Evolutionary conservation across 2,329 filamentous ascomycete species (phyloP), one percentile per base, ranked within the genome.

Genomic region (Colletotrichum sp.): DNA sequence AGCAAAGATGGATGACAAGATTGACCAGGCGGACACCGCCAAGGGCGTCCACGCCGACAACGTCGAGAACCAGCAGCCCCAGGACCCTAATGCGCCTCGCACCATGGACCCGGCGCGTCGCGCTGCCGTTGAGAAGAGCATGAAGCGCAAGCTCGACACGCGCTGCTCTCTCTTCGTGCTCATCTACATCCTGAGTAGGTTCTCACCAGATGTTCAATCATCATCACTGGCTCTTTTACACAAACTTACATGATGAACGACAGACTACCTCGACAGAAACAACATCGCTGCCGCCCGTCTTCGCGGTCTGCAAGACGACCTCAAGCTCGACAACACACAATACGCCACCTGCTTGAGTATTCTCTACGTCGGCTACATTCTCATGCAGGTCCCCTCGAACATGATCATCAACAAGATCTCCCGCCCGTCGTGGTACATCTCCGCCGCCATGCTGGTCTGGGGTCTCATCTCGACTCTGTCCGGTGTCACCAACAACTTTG

Each of bases 81-180:
- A 34, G 3, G 72, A 72, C 16, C 62, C 72, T 29, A 74, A 74
- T 43, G 72, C 62, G 9, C 72, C 68, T 13, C 68, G 68, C 18
- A 27, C 21, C 51, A 74, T 74, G 72, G 84, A 85, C 70, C 83
- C 86, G 0, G 88, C 87, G 54, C 87, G 90, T 73, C 89, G 91
- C 15, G 79, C 80, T 1, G 79, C 80, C 16, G 88, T 92, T n/a
- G 93, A 95, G 82, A 90, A 88, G 81, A 87, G 86, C 43, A 83
- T 96, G 78, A 88, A 91, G 81, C 89, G 91, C 77, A 95, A 95
- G 84, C 91, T 95, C 69, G 94, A 95, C 79, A 78, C 88, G 24
- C 88, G 93, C 73, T 95, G 81, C 85, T 92, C 81, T 85, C 89
- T 93, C 77, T 89, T 95, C 71, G 90, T 95, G 62, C 81, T 95